Evolutionary conservation across 2,329 filamentous ascomycete species (phyloP), one percentile per base, ranked within the genome.

Genomic region (Claviceps maximensis): DNA sequence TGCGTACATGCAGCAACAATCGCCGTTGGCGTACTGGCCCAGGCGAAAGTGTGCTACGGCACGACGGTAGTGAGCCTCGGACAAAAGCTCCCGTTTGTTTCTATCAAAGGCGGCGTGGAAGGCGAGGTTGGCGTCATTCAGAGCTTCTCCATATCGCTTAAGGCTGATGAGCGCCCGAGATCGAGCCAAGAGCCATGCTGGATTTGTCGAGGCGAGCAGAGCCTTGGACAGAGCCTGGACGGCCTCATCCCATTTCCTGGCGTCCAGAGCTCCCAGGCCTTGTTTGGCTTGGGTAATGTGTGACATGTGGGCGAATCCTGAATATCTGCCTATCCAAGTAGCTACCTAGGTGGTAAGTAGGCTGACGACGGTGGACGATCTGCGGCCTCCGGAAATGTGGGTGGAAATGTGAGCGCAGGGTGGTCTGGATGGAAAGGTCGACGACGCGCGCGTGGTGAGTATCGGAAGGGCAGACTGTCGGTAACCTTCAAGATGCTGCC

Each of bases 31-130:
- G 60, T 82, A 88, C 51, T 80, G 76, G 36, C 79, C 80, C 42
- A 89, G 72, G 49, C 83, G 79, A 66, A 82, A 86, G 27, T 91
- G 74, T 12, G 85, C 78, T 13, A 95, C 80, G 5, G 81, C 86
- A 40, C 91, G 81, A 59, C 90, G 82, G 61, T 93, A 80, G 62
- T 96, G 88, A 1, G 87, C 84, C n/a, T 88, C 80, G 47, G 83
- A 76, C 66, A 96, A 88, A 31, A 86, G 76, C 58, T 88, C 81
- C 50, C 86, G 81, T 61, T 84, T 86, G 33, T 79, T 86, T 42
- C 91, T 84, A 57, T 84, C 75, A 27, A 71, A 72, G 2, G 83
- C 84, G 4, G 76, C 69, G 40, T 76, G 69, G 51, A 86, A 77
- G 2, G 83, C 86, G 48, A 76, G 74, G 57, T 89, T 80, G 40